phyloP scores from a whole-genome alignment of 2,329 filamentous ascomycete species.

The Metarhizium anisopliae region DNA sequence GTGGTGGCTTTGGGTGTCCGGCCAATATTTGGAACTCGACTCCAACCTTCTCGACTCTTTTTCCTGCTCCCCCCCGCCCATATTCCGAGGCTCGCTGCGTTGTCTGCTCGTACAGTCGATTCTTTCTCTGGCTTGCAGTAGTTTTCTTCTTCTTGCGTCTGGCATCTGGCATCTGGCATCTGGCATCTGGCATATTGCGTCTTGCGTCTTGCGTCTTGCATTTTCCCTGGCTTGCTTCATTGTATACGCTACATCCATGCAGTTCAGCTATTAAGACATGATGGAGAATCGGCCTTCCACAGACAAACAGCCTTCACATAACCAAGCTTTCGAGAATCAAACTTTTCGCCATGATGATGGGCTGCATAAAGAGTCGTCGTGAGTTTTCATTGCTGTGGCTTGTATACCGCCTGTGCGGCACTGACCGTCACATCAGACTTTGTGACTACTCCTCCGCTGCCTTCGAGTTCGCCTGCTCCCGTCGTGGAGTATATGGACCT shows the following conservation, averaged over 20 bases:
- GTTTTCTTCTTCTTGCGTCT: neutral
- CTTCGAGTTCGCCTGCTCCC: conserved; percentile 69
- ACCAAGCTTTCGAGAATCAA: conserved; percentile 24
- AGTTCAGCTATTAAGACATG: neutral
- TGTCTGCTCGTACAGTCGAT: neutral
- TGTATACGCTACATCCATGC: neutral
- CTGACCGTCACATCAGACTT: conserved; percentile 40
- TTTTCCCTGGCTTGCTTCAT: neutral
- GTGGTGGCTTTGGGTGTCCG: neutral
- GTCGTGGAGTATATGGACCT: conserved; percentile 80
- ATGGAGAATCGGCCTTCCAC: neutral
- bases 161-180: neutral
- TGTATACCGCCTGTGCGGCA: neutral
- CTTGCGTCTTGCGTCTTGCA: neutral
- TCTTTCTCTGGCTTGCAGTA: neutral
- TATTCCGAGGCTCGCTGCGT: neutral
- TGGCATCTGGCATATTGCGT: neutral
- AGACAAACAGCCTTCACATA: neutral
- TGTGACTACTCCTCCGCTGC: conserved; percentile 76
- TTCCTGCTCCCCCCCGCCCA: neutral
- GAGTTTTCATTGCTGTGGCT: conserved; percentile 10
- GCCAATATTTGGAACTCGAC: neutral
- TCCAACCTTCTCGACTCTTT: neutral
- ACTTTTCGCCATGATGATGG: conserved; percentile 30
- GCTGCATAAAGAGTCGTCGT: conserved; percentile 27